These are phyloP conservation scores for Penicillium subrubescens DNA, from an alignment of 495 filamentous ascomycete species.

Conservation along the genomic window DNA sequence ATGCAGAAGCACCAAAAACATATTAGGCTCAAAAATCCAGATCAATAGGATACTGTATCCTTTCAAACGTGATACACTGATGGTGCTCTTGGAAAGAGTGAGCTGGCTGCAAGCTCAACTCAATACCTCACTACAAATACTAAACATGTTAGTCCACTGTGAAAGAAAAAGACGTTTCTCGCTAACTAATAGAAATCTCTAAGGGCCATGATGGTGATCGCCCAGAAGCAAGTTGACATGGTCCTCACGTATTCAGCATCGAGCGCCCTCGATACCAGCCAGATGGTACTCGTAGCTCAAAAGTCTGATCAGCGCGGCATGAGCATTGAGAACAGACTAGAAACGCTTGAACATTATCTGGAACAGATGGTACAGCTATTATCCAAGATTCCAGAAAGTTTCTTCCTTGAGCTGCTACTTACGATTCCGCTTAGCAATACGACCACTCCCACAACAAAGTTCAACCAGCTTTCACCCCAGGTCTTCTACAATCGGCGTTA, in stretches of 20 bases:
- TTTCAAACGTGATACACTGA: slow-evolving; percentile 16
- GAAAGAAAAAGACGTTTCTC: neutral
- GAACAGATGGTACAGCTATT: slow-evolving; percentile 7
- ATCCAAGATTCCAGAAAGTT: neutral
- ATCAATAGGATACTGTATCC: slow-evolving; percentile 18
- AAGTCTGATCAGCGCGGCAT: slow-evolving; percentile 7
- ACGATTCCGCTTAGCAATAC: neutral
- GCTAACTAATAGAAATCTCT: neutral
- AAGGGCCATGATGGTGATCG: slow-evolving; percentile 7
- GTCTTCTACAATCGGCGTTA: slow-evolving; percentile 11
- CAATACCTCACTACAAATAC: slow-evolving; percentile 16
- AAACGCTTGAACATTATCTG: slow-evolving; percentile 4
- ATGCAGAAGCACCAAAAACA: too few species aligned
- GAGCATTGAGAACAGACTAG: slow-evolving; percentile 8
- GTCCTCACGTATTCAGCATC: slow-evolving; percentile 11
- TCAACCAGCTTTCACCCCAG: slow-evolving; percentile 1
- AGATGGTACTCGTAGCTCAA: slow-evolving; percentile 1
- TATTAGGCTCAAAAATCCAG: too few species aligned
- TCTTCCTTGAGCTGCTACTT: slow-evolving; percentile 2
- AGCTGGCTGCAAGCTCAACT: slow-evolving; percentile 15
- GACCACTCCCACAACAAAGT: neutral
- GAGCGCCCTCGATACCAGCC: slow-evolving; percentile 9
- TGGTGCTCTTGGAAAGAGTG: slow-evolving; percentile 10
- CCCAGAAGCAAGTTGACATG: slow-evolving; percentile 7
- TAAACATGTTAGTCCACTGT: slow-evolving; percentile 14